phyloP scores from a whole-genome alignment of 345 rosid genomes.

The Mallotus nudiflorus region DNA sequence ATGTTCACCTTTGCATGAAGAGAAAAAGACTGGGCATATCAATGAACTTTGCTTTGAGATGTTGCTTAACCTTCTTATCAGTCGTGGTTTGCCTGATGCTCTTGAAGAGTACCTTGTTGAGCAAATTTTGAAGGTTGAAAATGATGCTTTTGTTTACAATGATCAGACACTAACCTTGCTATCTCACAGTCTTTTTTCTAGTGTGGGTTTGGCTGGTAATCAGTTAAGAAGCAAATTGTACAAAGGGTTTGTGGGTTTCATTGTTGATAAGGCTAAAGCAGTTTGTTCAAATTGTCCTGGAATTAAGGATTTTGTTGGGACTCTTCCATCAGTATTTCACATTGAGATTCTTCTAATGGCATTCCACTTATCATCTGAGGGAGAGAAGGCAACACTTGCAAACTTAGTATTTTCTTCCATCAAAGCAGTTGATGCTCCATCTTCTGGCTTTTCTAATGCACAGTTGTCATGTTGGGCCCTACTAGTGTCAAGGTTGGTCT shows the following conservation, averaged over 20 bases:
- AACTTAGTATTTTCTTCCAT: slow-evolving; percentile 54
- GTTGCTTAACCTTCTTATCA: slow-evolving; percentile 61
- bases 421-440: slow-evolving; percentile 42
- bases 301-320: slow-evolving; percentile 59
- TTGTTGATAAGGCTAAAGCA: slow-evolving; percentile 52
- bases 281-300: slow-evolving; percentile 50
- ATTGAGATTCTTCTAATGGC: slow-evolving; percentile 89
- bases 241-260: slow-evolving; percentile 54
- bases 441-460: slow-evolving; percentile 35
- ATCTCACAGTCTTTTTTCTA: slow-evolving; percentile 65
- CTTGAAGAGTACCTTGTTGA: slow-evolving; percentile 78
- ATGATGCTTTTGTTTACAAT: slow-evolving; percentile 58
- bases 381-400: slow-evolving; percentile 65
- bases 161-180: slow-evolving; percentile 73
- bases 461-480: slow-evolving; percentile 87
- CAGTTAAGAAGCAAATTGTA: slow-evolving; percentile 66
- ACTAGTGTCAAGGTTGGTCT: slow-evolving; percentile 78
- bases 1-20: slow-evolving; percentile 52
- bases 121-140: slow-evolving; percentile 67
- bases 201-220: slow-evolving; percentile 60
- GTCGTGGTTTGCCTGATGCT: slow-evolving; percentile 56
- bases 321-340: slow-evolving; percentile 86
- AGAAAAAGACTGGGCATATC: slow-evolving; percentile 47
- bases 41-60: slow-evolving; percentile 70
- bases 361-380: slow-evolving; percentile 78